These are phyloP conservation scores for Aspergillus brasiliensis DNA, from an alignment of 2,329 filamentous ascomycete species.

Conservation along the genomic window DNA sequence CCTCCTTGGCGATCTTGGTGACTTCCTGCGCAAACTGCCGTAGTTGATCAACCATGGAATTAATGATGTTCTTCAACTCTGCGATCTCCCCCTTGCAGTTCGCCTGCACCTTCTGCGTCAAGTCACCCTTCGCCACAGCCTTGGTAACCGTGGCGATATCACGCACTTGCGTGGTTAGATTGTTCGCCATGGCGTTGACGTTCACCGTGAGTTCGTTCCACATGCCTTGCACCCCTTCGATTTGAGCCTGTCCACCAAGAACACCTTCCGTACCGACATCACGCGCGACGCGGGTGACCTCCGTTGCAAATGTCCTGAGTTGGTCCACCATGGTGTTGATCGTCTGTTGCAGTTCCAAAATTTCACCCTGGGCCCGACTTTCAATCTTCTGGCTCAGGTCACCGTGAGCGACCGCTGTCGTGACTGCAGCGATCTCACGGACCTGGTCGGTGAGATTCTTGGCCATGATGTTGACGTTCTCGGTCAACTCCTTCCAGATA, in stretches of 20 bases:
- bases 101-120: conserved; percentile 95
- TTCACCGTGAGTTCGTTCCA: conserved; percentile 87
- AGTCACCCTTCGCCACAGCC: conserved; percentile 75
- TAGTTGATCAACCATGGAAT: conserved; percentile 97
- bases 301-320: conserved; percentile 77
- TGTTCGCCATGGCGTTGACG: conserved; percentile 86
- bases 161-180: conserved; percentile 83
- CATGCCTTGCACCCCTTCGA: conserved; percentile 82
- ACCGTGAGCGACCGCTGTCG: conserved; percentile 79
- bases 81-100: conserved; percentile 89
- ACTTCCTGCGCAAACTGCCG: conserved; percentile 97
- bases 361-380: conserved; percentile 77
- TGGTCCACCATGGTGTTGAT: conserved; percentile 92
- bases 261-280: conserved; percentile 85
- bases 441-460: conserved; percentile 82
- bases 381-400: conserved; percentile 84
- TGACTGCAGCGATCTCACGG: conserved; percentile 81
- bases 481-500: conserved; percentile 95
- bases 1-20: conserved; percentile 92
- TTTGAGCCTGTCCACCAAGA: conserved; percentile 78
- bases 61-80: conserved; percentile 96
- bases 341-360: conserved; percentile 78
- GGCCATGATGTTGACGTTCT: conserved; percentile 85
- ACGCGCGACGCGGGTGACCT: conserved; percentile 79
- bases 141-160: conserved; percentile 84